A percentile compares a stretch with the other conserved stretches of the same genome.
Conservation (phyloP, 257 asterid genomes). For the Ballota nigra region DNA sequence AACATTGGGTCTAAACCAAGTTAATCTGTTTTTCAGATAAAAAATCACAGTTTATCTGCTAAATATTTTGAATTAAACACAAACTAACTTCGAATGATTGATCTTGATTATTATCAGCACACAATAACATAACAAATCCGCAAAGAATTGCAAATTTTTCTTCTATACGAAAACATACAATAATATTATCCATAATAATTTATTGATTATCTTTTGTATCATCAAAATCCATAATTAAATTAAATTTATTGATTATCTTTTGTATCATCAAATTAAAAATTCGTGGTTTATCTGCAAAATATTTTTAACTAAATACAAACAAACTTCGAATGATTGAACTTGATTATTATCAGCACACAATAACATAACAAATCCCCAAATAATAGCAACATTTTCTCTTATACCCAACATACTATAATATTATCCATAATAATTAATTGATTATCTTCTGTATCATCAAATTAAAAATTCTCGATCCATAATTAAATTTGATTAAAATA, state of each 20-base stretch:
- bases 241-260: no score
- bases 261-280: background rate
- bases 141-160: background rate
- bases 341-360: no score
- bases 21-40: background rate
- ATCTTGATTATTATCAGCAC: background rate
- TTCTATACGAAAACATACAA: background rate
- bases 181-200: no score
- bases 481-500: background rate
- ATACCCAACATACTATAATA: background rate
- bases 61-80: background rate
- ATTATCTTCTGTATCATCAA: no score
- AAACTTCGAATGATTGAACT: background rate
- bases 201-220: no score
- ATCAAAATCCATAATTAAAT: no score
- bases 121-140: background rate
- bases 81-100: background rate
- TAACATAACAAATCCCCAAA: background rate
- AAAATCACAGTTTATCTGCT: background rate
- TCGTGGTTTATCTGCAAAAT: background rate
- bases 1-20: background rate
- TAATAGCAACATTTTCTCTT: background rate
- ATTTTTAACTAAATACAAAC: background rate
- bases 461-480: background rate
- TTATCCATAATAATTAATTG: no score